Evolutionary conservation across 1,284 basidiomycete genomes (phyloP), one percentile per base, ranked within the genome.

Genomic region (Trametes versicolor): DNA sequence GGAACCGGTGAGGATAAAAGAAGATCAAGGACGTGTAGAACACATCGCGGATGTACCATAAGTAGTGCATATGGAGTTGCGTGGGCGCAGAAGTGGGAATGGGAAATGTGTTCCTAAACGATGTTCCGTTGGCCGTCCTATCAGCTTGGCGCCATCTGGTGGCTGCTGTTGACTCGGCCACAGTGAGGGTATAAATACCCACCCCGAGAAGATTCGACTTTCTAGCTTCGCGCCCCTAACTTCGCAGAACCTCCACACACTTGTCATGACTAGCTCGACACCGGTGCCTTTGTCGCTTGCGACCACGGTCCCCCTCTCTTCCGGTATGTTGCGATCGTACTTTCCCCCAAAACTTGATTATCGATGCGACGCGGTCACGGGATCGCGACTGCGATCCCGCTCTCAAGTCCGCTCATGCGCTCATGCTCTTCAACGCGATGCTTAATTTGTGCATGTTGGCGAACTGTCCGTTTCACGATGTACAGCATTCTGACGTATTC

Each of bases 231-330:
- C 29, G 29, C 29, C 29, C 29, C 29, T 32, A 32, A 8, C 29
- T n/a, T 43, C 19, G 15, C 17, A 43, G 17, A 43, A 19, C 41
- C 6, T 17, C 41, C 41, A 39, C 41, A 25, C 23, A 37, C 17
- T 32, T 1, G 17, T 21, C 12, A 60, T 60, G 58, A 29, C 58
- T 45, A 29, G 27, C 7, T 10, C 48, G 13, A 52, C 41, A n/a
- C 19, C 41, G 2, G n/a, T 4, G 17, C 19, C 36, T 6, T 60
- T 64, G 29, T 67, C 63, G 5, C 52, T 64, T 17, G 48, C 51
- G n/a, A 45, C 41, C n/a, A 65, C 63, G 19, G 58, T 63, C 54
- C 63, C 60, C 2, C 60, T 67, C 43, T 53, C 49, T 37, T 60
- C 60, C 23, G 66, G 66, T 64, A 32, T 23, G 62, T 67, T 27